A percentile compares a stretch with the other conserved stretches of the same genome.
These are phyloP conservation scores for Leccinum truebloodii DNA, from an alignment of 768 basidiomycete species.

Conservation along the genomic window DNA sequence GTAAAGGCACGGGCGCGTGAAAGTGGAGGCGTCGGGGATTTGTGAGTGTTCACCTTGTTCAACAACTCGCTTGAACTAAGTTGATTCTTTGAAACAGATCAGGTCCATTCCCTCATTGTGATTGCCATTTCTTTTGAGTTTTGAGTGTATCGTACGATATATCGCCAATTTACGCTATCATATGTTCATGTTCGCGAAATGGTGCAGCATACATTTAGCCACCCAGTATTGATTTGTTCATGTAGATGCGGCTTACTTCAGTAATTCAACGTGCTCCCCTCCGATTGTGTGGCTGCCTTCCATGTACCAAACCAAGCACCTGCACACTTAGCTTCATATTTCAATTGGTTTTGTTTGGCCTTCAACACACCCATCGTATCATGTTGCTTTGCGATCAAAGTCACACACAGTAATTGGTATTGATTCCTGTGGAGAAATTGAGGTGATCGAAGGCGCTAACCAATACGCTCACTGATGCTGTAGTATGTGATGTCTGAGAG, in stretches of 20 bases:
- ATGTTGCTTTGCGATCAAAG: not conserved
- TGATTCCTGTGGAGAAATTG: not conserved
- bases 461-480: not conserved
- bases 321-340: not conserved
- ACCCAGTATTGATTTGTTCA: too few species aligned
- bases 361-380: not conserved
- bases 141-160: too few species aligned
- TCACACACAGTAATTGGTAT: not conserved
- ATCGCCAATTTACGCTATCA: too few species aligned
- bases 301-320: not conserved
- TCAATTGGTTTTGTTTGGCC: not conserved
- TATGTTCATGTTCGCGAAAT: not conserved
- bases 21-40: not conserved
- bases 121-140: not conserved
- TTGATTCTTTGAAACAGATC: conserved; percentile 1
- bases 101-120: not conserved
- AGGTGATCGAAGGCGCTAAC: not conserved
- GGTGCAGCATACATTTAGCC: not conserved
- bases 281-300: conserved; percentile 2
- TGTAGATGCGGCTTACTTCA: not conserved
- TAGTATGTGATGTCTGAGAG: not conserved
- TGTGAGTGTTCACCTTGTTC: conserved; percentile 1
- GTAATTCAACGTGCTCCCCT: not conserved
- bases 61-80: not conserved
- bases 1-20: conserved; percentile 1